Base-by-base conservation (phyloP, 352 stramenopile genomes). In the Thalassiosira gravida region DNA sequence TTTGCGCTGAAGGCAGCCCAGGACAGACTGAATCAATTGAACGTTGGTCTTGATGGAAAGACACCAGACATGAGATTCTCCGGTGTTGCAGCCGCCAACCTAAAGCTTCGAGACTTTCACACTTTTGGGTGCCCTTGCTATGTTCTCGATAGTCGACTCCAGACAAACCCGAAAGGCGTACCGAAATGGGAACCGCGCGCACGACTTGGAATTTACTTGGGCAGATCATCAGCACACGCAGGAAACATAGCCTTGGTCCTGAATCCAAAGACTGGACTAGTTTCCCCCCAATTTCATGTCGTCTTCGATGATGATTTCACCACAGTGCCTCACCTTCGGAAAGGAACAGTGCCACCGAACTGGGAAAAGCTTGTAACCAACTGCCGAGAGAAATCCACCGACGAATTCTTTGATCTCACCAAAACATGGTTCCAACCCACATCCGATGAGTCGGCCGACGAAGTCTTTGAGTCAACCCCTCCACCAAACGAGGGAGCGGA, bases 231-330 rank as follows among this genome's bases (percentile, higher is more conserved):
- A 29, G 20, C 55, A 42, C 75, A 86, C 62, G 30, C 62, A 18
- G 53, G 46, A 44, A 75, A 30, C 24, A 68, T 89, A 9, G 42
- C 52, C 22, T 52, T 89, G 0, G 55, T 86, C 0, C 30, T 79
- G 1, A 91, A 86, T 35, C 35, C 71, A 11, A 16, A 67, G n/a
- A 89, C 81, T 24, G 67, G 57, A 1, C n/a, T 39, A 22, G 47
- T 89, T 2, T 76, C 47, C 22, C 81, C 81, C 11, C 78, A 88
- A 49, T 91, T 71, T 80, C 61, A 88, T 57, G 62, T 79, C 2
- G 61, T 82, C 22, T 82, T 75, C 44, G 58, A 86, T 44, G 59
- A 81, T 47, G 42, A 56, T 52, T 73, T 64, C 58, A 55, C 16
- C 8, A 64, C 47, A 18, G 49, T 73, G 24, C 37, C 64, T 11